Evolutionary conservation across 169 alveolate species (phyloP).

Genomic region (Cytauxzoon felis): DNA sequence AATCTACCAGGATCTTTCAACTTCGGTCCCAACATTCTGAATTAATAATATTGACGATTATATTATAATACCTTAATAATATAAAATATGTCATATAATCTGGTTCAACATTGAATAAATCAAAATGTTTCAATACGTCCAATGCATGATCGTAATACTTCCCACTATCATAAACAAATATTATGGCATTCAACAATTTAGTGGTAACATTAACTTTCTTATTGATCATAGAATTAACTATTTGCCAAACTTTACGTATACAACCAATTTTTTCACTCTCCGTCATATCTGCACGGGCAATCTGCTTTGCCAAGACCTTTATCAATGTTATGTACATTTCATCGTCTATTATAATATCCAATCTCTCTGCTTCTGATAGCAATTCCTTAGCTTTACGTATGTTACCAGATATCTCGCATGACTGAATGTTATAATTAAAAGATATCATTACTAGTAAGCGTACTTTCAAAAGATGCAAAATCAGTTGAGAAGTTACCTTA

Average conservation of each 20-base stretch:
- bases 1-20: conserved; percentile 66
- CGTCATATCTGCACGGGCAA: conserved; percentile 16
- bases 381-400: conserved; percentile 65
- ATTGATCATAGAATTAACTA: conserved; percentile 57
- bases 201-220: not conserved
- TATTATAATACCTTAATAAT: conserved; percentile 51
- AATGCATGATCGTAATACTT: conserved; percentile 77
- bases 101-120: conserved; percentile 58
- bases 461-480: conserved; percentile 27
- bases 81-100: conserved; percentile 40
- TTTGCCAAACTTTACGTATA: conserved; percentile 71
- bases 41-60: not conserved
- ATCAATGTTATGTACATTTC: conserved; percentile 49
- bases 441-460: not conserved
- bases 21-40: conserved; percentile 46
- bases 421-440: conserved; percentile 38
- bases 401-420: conserved; percentile 68
- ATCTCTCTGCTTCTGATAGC: conserved; percentile 40
- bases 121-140: conserved; percentile 72
- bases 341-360: conserved; percentile 43
- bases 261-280: conserved; percentile 48
- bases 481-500: conserved; percentile 48
- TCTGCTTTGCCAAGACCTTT: conserved; percentile 61
- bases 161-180: conserved; percentile 72
- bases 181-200: conserved; percentile 65